phyloP scores from a whole-genome alignment of 306 rosid species.

The Adenanthera pavonina region DNA sequence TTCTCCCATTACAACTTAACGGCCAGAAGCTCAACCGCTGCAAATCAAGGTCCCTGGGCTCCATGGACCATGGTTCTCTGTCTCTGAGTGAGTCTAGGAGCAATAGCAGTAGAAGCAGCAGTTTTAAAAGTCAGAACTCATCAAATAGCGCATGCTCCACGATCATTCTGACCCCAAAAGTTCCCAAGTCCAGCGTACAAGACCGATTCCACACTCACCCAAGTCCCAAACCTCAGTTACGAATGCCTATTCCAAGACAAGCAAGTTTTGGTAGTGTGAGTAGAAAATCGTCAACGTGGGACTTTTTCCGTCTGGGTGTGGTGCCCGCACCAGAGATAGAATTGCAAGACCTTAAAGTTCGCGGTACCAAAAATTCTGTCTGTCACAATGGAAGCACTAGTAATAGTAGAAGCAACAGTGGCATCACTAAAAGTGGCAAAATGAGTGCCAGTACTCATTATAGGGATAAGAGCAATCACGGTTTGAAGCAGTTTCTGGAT shows the following conservation, averaged over 20 bases:
- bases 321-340: slow-evolving; percentile 68
- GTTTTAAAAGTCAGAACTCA: slow-evolving; percentile 55
- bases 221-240: slow-evolving; percentile 71
- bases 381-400: slow-evolving; percentile 43
- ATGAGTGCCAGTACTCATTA: neutral
- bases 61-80: slow-evolving; percentile 42
- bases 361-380: slow-evolving; percentile 43
- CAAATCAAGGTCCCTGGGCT: slow-evolving; percentile 46
- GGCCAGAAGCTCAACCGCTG: slow-evolving; percentile 15
- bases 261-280: slow-evolving; percentile 44
- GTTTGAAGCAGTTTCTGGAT: slow-evolving; percentile 33
- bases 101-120: slow-evolving; percentile 62
- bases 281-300: slow-evolving; percentile 66
- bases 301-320: slow-evolving; percentile 64
- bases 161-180: slow-evolving; percentile 31
- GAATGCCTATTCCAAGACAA: slow-evolving; percentile 42
- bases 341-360: slow-evolving; percentile 56
- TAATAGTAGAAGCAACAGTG: slow-evolving; percentile 23
- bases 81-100: slow-evolving; percentile 40
- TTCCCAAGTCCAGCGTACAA: slow-evolving; percentile 43
- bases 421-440: slow-evolving; percentile 16
- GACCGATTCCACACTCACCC: slow-evolving; percentile 59
- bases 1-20: slow-evolving; percentile 55
- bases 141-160: slow-evolving; percentile 49
- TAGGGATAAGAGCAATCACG: slow-evolving; percentile 21